Evolutionary conservation across 352 stramenopile genomes (phyloP), one percentile per base, ranked within the genome.

Genomic region (Halophytophthora batemanensis): DNA sequence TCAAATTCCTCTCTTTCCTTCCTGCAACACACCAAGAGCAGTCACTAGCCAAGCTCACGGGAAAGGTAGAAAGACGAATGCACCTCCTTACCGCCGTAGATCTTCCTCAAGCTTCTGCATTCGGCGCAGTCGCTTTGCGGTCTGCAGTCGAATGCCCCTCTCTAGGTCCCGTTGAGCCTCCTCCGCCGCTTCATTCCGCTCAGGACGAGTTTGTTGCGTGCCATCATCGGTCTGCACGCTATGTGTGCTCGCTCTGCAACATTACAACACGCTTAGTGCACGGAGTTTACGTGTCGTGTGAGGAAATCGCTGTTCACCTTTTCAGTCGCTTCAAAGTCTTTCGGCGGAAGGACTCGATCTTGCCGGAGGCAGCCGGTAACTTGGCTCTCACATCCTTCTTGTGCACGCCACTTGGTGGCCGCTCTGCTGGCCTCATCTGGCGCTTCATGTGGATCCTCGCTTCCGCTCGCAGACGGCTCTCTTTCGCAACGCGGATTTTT

Each of bases 61-160:
- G n/a, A n/a, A n/a, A n/a, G n/a, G n/a, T n/a, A n/a, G n/a, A n/a
- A n/a, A n/a, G n/a, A n/a, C n/a, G n/a, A n/a, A 12, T 21, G 31
- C 6, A 12, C 13, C 21, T 11, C 17, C 48, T 11, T 22, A 87
- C 80, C 71, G 68, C 21, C 74, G 59, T 45, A 84, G 62, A 12
- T 84, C 64, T 25, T 77, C 66, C 8, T 64, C 57, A 11, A 72
- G 23, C 40, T 66, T 51, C 22, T 68, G 56, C 49, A 79, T 73
- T n/a, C 69, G 59, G 5, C 65, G 69, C 25, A 91, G 53, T 3
- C 77, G 53, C 15, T 69, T 53, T 1, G 60, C 48, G 7, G 79
- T 90, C 56, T 88, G 75, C 39, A 67, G 45, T 2, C 77, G 64
- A 8, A 82, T 52, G 31, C 62, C 74, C 46, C 74, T 77, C 41